These are phyloP conservation scores for Cylindrotheca closterium DNA, from an alignment of 108 stramenopile species.

Conservation along the genomic window DNA sequence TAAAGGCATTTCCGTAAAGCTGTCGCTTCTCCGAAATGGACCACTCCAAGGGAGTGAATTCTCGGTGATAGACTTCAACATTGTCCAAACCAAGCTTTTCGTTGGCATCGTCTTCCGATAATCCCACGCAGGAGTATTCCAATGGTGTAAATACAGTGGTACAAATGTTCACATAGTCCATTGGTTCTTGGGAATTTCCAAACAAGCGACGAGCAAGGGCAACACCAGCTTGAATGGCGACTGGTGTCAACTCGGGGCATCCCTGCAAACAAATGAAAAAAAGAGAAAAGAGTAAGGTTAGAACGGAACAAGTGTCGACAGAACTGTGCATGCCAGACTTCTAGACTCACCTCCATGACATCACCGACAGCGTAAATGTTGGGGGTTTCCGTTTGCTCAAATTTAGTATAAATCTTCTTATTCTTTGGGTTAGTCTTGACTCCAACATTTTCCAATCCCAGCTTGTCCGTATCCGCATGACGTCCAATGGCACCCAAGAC, in stretches of 20 bases:
- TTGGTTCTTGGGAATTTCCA: slow-evolving; percentile 76
- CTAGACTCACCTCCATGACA: slow-evolving; percentile 73
- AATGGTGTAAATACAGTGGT: slow-evolving; percentile 98
- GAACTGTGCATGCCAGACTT: background rate
- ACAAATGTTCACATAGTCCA: slow-evolving; percentile 93
- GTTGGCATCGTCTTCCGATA: slow-evolving; percentile 94
- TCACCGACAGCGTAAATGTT: slow-evolving; percentile 98
- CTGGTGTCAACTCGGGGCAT: slow-evolving; percentile 96
- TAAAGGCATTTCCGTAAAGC: slow-evolving; percentile 69
- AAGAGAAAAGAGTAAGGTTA: background rate
- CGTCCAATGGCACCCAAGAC: slow-evolving; percentile 95
- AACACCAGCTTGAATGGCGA: slow-evolving; percentile 95
- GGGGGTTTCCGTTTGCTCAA: slow-evolving; percentile 88
- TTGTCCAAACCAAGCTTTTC: slow-evolving; percentile 75
- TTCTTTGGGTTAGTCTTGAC: slow-evolving; percentile 73
- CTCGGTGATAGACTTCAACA: slow-evolving; percentile 92
- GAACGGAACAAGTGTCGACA: background rate
- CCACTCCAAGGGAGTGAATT: slow-evolving; percentile 96
- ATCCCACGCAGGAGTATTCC: slow-evolving; percentile 94
- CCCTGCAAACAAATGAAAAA: slow-evolving; percentile 33
- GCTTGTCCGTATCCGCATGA: slow-evolving; percentile 80
- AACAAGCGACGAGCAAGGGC: slow-evolving; percentile 91
- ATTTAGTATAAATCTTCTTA: slow-evolving; percentile 72
- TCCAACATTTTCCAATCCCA: slow-evolving; percentile 83
- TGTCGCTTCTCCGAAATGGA: slow-evolving; percentile 68